A percentile compares a stretch with the other conserved stretches of the same genome.
These are phyloP conservation scores for Glycine tomentella DNA, from an alignment of 306 rosid species.

Conservation along the genomic window DNA sequence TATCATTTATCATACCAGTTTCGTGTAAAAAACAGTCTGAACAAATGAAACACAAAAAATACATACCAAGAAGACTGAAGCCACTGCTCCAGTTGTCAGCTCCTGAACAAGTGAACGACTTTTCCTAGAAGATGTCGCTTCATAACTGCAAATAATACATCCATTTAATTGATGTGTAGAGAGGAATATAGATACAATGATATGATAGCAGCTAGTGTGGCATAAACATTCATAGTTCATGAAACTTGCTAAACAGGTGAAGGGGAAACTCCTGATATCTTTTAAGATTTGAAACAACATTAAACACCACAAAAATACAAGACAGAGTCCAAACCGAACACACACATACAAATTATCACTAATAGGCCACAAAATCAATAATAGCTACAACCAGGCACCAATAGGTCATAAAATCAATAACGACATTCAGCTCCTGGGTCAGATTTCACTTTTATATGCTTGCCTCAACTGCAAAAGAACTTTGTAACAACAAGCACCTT, in stretches of 20 bases:
- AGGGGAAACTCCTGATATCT: conserved; percentile 24
- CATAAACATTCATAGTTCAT: conserved; percentile 24
- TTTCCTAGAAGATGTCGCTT: conserved; percentile 85
- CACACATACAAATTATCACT: too few species aligned
- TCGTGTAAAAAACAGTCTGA: conserved; percentile 18
- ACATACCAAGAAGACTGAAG: conserved; percentile 84
- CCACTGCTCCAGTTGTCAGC: conserved; percentile 80
- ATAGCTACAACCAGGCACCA: neutral
- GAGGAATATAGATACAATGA: neutral
- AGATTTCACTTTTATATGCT: conserved; percentile 19
- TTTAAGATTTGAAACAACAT: neutral
- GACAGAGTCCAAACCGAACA: neutral
- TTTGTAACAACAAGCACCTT: conserved; percentile 1
- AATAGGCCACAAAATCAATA: too few species aligned
- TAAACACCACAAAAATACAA: conserved; percentile 6
- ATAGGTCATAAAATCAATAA: neutral
- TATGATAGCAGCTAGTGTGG: neutral
- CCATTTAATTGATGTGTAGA: neutral
- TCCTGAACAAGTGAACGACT: conserved; percentile 87
- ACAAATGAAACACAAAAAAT: neutral
- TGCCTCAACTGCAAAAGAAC: neutral
- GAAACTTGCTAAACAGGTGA: conserved; percentile 34
- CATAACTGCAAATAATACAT: conserved; percentile 67
- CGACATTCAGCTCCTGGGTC: conserved; percentile 5
- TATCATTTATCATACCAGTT: neutral